A percentile compares a stretch with the other conserved stretches of the same genome.
phyloP scores from a whole-genome alignment of 2,329 filamentous ascomycete species.

The Cladophialophora immunda region DNA sequence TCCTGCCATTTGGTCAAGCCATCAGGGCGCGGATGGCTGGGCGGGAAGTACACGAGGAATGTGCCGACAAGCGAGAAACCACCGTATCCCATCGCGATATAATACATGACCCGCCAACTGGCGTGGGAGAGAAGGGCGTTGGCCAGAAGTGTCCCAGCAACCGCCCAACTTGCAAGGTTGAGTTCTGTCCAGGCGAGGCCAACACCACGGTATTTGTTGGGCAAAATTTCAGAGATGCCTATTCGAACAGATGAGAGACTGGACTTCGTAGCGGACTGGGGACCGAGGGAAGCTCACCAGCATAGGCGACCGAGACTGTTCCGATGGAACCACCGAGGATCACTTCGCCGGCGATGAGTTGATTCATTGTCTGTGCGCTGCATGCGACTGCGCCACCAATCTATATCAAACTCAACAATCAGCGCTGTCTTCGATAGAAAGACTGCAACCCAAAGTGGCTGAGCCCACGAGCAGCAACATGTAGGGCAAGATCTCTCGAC shows the following conservation, averaged over 20 bases:
- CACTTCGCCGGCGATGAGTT: slow-evolving; percentile 34
- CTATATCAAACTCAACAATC: not conserved
- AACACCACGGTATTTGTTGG: slow-evolving; percentile 34
- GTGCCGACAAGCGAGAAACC: slow-evolving; percentile 61
- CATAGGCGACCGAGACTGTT: slow-evolving; percentile 33
- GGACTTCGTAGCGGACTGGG: not conserved
- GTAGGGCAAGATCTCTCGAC: not conserved
- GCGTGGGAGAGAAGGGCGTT: slow-evolving; percentile 44
- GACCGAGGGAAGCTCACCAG: slow-evolving; percentile 20
- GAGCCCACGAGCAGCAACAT: not conserved
- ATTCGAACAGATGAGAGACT: slow-evolving; percentile 8
- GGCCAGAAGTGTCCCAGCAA: slow-evolving; percentile 34
- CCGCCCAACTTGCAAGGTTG: slow-evolving; percentile 34
- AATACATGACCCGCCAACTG: slow-evolving; percentile 65
- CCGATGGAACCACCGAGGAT: slow-evolving; percentile 34
- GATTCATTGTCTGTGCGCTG: slow-evolving; percentile 34
- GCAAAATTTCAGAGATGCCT: slow-evolving; percentile 35
- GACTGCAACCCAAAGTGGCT: not conserved
- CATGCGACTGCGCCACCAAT: slow-evolving; percentile 31
- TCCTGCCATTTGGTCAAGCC: slow-evolving; percentile 54
- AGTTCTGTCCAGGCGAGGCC: slow-evolving; percentile 35
- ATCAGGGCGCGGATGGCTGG: slow-evolving; percentile 53
- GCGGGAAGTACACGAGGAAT: slow-evolving; percentile 61
- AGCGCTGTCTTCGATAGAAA: not conserved
- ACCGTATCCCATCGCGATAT: slow-evolving; percentile 62